Percentiles rank a stretch among this genome's conserved stretches.
These are phyloP conservation scores for Aspergillus sclerotiicarbonarius DNA, from an alignment of 495 filamentous ascomycete genomes.

Conservation along the genomic window DNA sequence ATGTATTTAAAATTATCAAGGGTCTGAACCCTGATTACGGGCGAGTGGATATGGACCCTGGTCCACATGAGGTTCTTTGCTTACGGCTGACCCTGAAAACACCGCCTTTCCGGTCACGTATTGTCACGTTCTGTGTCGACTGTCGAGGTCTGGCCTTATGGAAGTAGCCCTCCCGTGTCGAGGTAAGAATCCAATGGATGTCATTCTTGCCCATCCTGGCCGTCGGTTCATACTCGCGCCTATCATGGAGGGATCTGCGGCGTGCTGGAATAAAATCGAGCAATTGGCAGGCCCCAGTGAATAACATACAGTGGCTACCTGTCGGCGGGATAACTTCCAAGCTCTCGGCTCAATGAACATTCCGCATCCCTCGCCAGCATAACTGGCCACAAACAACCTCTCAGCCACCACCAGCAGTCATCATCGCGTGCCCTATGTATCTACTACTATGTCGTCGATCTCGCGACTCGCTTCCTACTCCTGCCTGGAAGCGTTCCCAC, in stretches of 20 bases:
- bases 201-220: neutral
- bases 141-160: too few relatives aligned
- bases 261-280: neutral
- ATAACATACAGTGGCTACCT: neutral
- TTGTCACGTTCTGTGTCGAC: neutral
- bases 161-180: neutral
- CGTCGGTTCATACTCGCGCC: neutral
- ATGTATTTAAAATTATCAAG: constrained; percentile 2
- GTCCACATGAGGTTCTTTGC: neutral
- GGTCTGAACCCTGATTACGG: constrained; percentile 7
- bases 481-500: too few relatives aligned
- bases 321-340: neutral
- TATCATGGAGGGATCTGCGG: neutral
- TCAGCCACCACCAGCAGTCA: neutral
- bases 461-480: too few relatives aligned
- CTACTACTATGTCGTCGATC: neutral
- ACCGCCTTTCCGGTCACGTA: neutral
- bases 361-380: constrained; percentile 23
- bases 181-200: neutral
- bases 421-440: too few relatives aligned
- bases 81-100: neutral
- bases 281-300: neutral
- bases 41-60: constrained; percentile 6
- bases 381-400: constrained; percentile 6
- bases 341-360: constrained; percentile 8